Percentiles rank a stretch among this genome's conserved stretches.
Evolutionary conservation across 805 yeast genomes (phyloP).

Genomic region (Clavispora santaluciae): DNA sequence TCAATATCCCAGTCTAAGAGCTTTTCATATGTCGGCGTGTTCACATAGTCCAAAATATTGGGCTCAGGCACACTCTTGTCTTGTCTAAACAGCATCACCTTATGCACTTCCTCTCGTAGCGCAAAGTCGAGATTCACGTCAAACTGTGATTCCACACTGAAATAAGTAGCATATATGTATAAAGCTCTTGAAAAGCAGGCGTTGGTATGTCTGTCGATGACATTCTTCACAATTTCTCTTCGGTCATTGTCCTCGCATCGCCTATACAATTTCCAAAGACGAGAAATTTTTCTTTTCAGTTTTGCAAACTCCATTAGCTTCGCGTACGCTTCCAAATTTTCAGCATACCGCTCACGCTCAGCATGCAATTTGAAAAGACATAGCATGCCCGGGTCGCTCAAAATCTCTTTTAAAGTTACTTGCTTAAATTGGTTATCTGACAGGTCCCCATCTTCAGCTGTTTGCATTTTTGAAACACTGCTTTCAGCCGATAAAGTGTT

Average conservation of each 20-base stretch:
- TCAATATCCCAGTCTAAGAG: slow-evolving; percentile 1
- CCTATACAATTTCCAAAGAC: slow-evolving; percentile 19
- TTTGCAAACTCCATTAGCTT: slow-evolving; percentile 52
- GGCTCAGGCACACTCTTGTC: slow-evolving; percentile 3
- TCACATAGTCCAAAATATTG: slow-evolving; percentile 4
- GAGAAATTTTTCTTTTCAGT: slow-evolving; percentile 40
- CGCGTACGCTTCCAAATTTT: slow-evolving; percentile 68
- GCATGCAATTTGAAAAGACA: slow-evolving; percentile 64
- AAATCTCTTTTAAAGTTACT: slow-evolving; percentile 34
- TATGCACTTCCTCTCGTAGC: slow-evolving; percentile 41
- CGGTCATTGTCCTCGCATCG: slow-evolving; percentile 6
- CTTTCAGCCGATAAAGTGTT: not conserved
- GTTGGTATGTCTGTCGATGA: slow-evolving; percentile 34
- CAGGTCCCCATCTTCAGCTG: not conserved
- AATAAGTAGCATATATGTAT: slow-evolving; percentile 59
- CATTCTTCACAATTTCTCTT: not conserved
- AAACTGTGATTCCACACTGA: slow-evolving; percentile 62
- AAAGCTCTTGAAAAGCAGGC: slow-evolving; percentile 59
- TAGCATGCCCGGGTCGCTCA: slow-evolving; percentile 73
- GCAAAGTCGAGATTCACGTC: slow-evolving; percentile 64
- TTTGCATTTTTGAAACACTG: not conserved
- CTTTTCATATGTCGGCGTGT: slow-evolving; percentile 10
- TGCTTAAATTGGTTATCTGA: not conserved
- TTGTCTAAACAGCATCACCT: slow-evolving; percentile 22
- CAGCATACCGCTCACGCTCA: slow-evolving; percentile 61